A percentile compares a stretch with the other conserved stretches of the same genome.
These are phyloP conservation scores for Dissophora ornata DNA, from an alignment of 192 early-diverging fungal genomes.

Conservation along the genomic window DNA sequence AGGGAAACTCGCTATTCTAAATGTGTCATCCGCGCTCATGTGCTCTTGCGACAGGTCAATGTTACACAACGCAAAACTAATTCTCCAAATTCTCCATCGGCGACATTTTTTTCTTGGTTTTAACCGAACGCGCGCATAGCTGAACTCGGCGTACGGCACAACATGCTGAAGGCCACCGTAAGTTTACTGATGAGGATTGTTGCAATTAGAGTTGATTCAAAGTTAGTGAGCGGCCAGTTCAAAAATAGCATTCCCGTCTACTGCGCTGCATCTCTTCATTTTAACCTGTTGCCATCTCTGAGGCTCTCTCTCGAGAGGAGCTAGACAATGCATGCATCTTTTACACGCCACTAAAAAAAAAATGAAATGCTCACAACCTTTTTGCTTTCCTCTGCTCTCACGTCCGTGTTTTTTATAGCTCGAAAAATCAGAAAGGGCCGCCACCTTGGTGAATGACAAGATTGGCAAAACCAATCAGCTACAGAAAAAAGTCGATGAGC, in stretches of 20 bases:
- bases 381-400: constrained; percentile 1
- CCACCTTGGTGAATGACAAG: constrained; percentile 21
- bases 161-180: constrained; percentile 38
- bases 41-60: not conserved
- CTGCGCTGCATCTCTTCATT: not conserved
- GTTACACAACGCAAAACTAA: constrained; percentile 6
- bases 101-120: not conserved
- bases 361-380: constrained; percentile 5
- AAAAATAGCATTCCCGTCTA: constrained; percentile 12
- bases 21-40: not conserved
- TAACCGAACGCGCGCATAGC: constrained; percentile 12
- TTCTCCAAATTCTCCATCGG: not conserved
- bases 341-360: too few relatives aligned
- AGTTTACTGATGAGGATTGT: constrained; percentile 2
- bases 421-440: constrained; percentile 50
- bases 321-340: too few relatives aligned
- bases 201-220: constrained; percentile 54
- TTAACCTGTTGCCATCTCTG: too few relatives aligned
- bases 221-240: constrained; percentile 19
- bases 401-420: constrained; percentile 25
- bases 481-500: constrained; percentile 40
- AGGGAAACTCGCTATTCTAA: not conserved
- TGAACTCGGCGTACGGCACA: constrained; percentile 35
- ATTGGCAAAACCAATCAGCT: constrained; percentile 21
- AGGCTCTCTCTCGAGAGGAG: too few relatives aligned